A percentile compares a stretch with the other conserved stretches of the same genome.
These are phyloP conservation scores for Fomes fomentarius DNA, from an alignment of 1,284 basidiomycete genomes.

Conservation along the genomic window DNA sequence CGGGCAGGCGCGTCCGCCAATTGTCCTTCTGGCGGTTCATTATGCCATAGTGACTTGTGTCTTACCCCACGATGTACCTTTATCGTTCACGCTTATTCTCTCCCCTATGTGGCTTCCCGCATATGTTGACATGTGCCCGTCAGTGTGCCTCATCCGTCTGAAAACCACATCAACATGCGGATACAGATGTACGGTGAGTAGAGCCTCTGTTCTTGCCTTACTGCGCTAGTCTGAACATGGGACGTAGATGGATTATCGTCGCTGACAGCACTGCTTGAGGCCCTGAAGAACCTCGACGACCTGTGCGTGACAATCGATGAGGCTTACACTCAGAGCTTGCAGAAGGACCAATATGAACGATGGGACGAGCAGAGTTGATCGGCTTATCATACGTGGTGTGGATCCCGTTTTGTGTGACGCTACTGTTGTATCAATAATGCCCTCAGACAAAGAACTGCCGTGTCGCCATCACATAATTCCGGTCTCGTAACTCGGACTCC, in stretches of 20 bases:
- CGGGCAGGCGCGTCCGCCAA: not conserved
- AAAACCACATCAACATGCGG: constrained; percentile 93
- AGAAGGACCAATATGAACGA: constrained; percentile 54
- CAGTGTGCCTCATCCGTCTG: constrained; percentile 94
- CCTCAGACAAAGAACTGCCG: no score
- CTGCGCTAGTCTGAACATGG: not conserved
- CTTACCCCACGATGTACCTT: constrained; percentile 3
- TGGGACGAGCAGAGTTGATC: constrained; percentile 70
- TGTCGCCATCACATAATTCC: no score
- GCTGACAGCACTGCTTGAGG: constrained; percentile 74
- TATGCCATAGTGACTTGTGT: not conserved
- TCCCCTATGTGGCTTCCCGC: not conserved
- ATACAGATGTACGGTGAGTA: constrained; percentile 98
- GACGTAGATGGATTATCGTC: constrained; percentile 77
- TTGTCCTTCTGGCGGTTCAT: constrained; percentile 3
- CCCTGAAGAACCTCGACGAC: constrained; percentile 76
- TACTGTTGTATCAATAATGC: no score
- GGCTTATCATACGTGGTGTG: constrained; percentile 1
- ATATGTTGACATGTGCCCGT: constrained; percentile 3
- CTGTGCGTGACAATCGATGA: constrained; percentile 73
- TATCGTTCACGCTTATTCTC: not conserved
- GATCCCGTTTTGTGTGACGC: no score
- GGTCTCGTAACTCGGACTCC: no score
- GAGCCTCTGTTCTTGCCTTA: not conserved
- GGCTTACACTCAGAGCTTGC: constrained; percentile 63